Conservation (phyloP, 1,284 basidiomycete species). For the Heimioporus retisporus region DNA sequence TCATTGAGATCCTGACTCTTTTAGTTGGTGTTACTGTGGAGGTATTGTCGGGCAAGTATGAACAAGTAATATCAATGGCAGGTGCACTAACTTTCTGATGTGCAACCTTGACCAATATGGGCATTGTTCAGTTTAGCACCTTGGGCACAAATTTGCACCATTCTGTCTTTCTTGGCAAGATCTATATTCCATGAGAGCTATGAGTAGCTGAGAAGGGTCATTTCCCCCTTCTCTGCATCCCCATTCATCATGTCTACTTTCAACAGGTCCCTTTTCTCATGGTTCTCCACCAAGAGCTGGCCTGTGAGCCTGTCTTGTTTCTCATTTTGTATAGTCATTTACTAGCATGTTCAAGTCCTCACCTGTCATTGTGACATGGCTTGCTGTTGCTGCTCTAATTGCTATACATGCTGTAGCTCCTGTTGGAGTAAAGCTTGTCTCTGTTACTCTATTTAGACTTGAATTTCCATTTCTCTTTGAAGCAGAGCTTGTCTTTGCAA, state of each 20-base stretch:
- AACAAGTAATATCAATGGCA: background rate
- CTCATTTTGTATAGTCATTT: background rate
- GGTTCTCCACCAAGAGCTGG: slow-evolving; percentile 41
- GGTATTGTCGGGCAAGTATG: slow-evolving; percentile 66
- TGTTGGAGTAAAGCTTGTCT: no score
- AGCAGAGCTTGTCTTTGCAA: no score
- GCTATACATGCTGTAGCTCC: no score
- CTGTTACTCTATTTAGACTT: no score
- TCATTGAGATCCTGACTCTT: slow-evolving; percentile 77
- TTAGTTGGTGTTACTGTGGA: slow-evolving; percentile 79
- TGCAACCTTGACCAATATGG: slow-evolving; percentile 57
- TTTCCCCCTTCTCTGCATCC: slow-evolving; percentile 7
- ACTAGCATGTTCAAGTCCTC: slow-evolving; percentile 15
- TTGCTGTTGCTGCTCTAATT: no score
- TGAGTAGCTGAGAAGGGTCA: slow-evolving; percentile 30
- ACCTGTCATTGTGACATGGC: no score
- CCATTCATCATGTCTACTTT: slow-evolving; percentile 36
- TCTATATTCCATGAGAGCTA: slow-evolving; percentile 21
- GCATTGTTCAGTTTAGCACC: slow-evolving; percentile 36
- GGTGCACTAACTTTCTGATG: slow-evolving; percentile 12
- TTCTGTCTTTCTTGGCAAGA: slow-evolving; percentile 29
- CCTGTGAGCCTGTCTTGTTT: slow-evolving; percentile 26
- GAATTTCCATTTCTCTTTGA: no score
- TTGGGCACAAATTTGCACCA: slow-evolving; percentile 17
- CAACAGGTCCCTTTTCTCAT: slow-evolving; percentile 40